These are phyloP conservation scores for Cyberlindnera lachancei DNA, from an alignment of 805 yeast genomes.

Conservation along the genomic window DNA sequence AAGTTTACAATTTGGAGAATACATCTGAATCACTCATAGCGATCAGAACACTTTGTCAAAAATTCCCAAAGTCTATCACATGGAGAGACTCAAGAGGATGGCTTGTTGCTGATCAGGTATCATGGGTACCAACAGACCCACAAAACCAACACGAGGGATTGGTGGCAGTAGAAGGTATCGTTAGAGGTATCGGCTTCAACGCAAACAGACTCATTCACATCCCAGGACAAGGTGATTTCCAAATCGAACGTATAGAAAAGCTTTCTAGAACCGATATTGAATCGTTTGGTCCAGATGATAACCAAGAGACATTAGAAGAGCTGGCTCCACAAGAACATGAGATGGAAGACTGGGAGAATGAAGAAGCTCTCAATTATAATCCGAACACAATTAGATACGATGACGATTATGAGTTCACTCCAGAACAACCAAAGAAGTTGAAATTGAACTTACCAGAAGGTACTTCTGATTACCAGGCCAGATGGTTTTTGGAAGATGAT, in stretches of 20 bases:
- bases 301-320: conserved; percentile 54
- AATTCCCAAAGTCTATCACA: conserved; percentile 71
- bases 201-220: conserved; percentile 74
- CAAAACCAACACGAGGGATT: conserved; percentile 27
- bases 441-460: conserved; percentile 61
- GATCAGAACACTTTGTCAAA: conserved; percentile 73
- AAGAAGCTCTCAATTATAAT: conserved; percentile 24
- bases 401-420: conserved; percentile 31
- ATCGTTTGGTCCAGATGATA: conserved; percentile 28
- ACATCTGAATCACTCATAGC: conserved; percentile 66
- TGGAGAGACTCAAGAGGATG: conserved; percentile 97
- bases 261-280: conserved; percentile 25
- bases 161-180: conserved; percentile 69
- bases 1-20: conserved; percentile 62
- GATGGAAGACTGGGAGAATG: conserved; percentile 36
- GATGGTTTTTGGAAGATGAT: conserved; percentile 65
- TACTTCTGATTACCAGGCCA: conserved; percentile 72
- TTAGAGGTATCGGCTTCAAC: conserved; percentile 80
- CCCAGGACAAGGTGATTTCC: conserved; percentile 88
- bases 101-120: conserved; percentile 62
- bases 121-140: conserved; percentile 28
- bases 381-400: conserved; percentile 28
- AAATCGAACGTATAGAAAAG: conserved; percentile 59
- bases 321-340: conserved; percentile 48
- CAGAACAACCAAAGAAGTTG: conserved; percentile 28